Evolutionary conservation across 306 rosid genomes (phyloP), one percentile per base, ranked within the genome.

Genomic region (Citrullus mucosospermus): DNA sequence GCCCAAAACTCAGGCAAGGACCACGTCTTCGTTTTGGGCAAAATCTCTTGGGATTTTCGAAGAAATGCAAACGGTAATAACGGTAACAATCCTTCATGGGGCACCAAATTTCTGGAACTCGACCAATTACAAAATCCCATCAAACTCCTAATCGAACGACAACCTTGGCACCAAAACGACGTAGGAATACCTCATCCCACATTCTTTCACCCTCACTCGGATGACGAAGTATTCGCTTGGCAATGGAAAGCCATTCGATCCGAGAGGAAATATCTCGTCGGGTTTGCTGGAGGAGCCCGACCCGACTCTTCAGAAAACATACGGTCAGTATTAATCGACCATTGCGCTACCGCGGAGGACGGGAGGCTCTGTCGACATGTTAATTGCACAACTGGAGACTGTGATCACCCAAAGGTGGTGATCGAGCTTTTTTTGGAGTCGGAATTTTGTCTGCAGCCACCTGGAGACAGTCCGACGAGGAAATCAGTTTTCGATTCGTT

Each of bases 41-140:
- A 89, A 81, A 89, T 89, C 69, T 89, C 93, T 3, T 87, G 93
- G 93, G 93, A 89, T 84, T 89, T 89, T 44, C 83, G 93, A 81
- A 87, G 93, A 71, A 56, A 73, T 12, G 48, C 9, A 34, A 44
- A 63, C 7, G 9, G 38, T 14, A 61, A 62, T 51, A 51, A 51
- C 55, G 1, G 55, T 51, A 51, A 51, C 6, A 78, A 78, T 28
- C 9, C 44, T 1, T 83, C 81, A 22, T 89, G 93, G 91, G 93
- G 93, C 17, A 84, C 84, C 66, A 89, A 85, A 32, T 83, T 87
- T 9, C 55, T 89, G 32, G 87, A 89, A 70, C 86, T 81, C 76
- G 76, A 80, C n/a, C 83, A 81, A 79, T 82, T 89, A 88, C 93
- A 89, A 69, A 89, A 87, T 22, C 86, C 91, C 0, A 78, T 87